A percentile compares a stretch with the other conserved stretches of the same genome.
Conservation (phyloP, 306 rosid species). For the Arachis stenosperma region DNA sequence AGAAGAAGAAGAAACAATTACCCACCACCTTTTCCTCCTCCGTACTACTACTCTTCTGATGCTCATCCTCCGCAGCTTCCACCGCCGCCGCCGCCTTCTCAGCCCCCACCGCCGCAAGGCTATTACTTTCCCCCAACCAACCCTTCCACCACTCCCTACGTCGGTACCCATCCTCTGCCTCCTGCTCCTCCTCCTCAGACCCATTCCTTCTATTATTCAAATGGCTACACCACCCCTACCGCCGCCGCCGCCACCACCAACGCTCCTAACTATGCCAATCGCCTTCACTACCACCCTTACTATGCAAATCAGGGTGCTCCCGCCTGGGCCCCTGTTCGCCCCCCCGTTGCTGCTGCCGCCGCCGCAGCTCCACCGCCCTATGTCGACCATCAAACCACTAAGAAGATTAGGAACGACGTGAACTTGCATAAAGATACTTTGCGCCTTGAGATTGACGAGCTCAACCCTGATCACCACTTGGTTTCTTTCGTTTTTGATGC, state of each 20-base stretch:
- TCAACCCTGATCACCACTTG: conserved; percentile 73
- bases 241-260: not conserved
- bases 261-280: conserved; percentile 40
- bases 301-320: conserved; percentile 48
- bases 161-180: conserved; percentile 38
- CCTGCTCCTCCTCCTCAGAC: conserved; percentile 46
- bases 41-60: conserved; percentile 44
- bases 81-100: conserved; percentile 22
- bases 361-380: conserved; percentile 54
- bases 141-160: conserved; percentile 37
- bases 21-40: conserved; percentile 44
- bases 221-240: conserved; percentile 45
- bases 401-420: conserved; percentile 84
- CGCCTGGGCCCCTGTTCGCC: conserved; percentile 55
- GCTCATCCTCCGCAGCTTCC: conserved; percentile 36
- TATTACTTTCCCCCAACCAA: conserved; percentile 37
- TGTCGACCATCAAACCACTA: conserved; percentile 77
- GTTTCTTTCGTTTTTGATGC: conserved; percentile 86
- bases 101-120: conserved; percentile 46
- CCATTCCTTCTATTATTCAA: conserved; percentile 54
- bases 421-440: conserved; percentile 79
- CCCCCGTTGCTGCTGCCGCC: conserved; percentile 28
- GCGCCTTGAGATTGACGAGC: conserved; percentile 61
- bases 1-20: conserved; percentile 57
- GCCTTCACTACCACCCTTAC: conserved; percentile 51